A percentile compares a stretch with the other conserved stretches of the same genome.
Evolutionary conservation across 257 asterid species (phyloP).

Genomic region (Salvia miltiorrhiza): DNA sequence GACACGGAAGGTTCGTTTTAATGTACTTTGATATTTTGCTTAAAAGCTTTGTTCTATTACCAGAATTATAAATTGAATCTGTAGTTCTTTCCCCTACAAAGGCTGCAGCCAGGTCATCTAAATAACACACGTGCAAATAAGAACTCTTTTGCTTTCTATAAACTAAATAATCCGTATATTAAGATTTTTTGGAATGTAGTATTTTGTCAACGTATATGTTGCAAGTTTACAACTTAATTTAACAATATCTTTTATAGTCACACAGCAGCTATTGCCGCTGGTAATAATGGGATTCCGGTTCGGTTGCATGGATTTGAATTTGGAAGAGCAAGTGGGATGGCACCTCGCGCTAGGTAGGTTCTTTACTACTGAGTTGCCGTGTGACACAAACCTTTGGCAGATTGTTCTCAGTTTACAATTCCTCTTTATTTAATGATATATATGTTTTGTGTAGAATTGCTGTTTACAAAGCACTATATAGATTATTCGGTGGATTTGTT

Average conservation of each 20-base stretch:
- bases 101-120: background rate
- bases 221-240: constrained; percentile 12
- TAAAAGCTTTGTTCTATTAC: background rate
- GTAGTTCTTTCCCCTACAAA: no score
- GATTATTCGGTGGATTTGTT: constrained; percentile 91
- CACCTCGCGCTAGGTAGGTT: constrained; percentile 95
- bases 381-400: background rate
- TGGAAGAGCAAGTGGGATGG: constrained; percentile 99
- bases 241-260: constrained; percentile 51
- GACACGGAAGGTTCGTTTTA: constrained; percentile 87
- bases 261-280: constrained; percentile 97
- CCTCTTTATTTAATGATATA: constrained; percentile 9
- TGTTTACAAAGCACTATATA: constrained; percentile 97
- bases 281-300: constrained; percentile 95
- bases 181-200: background rate
- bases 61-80: background rate
- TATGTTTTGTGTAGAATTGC: constrained; percentile 66
- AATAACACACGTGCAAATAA: background rate
- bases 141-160: background rate
- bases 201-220: background rate
- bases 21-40: constrained; percentile 13
- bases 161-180: background rate
- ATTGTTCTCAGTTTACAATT: constrained; percentile 2
- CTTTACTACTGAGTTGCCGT: constrained; percentile 1
- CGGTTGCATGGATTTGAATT: constrained; percentile 92